These are phyloP conservation scores for Boletus sp. DNA, from an alignment of 768 basidiomycete species.

Conservation along the genomic window DNA sequence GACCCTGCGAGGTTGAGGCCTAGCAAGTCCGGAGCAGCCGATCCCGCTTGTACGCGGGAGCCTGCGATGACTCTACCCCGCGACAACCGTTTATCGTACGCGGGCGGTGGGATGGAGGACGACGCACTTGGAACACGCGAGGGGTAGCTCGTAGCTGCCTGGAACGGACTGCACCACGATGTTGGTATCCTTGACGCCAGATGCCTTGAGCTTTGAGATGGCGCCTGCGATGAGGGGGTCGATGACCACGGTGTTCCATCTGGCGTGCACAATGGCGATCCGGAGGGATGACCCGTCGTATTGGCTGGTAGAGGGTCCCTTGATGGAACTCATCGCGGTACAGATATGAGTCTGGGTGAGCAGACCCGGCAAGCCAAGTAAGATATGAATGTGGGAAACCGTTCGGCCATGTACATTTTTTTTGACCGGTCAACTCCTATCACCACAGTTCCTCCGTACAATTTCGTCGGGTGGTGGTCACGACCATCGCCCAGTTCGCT, in stretches of 20 bases:
- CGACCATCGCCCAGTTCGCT: too few relatives aligned
- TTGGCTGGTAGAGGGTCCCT: conserved; percentile 63
- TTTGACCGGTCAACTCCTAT: background rate
- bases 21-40: conserved; percentile 74
- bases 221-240: conserved; percentile 82
- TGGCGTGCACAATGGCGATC: conserved; percentile 89
- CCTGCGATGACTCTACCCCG: conserved; percentile 77
- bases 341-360: background rate
- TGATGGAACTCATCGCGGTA: conserved; percentile 51
- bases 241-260: conserved; percentile 93
- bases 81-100: conserved; percentile 7
- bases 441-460: too few relatives aligned
- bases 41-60: conserved; percentile 76
- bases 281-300: conserved; percentile 82
- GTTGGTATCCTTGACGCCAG: conserved; percentile 86
- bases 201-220: conserved; percentile 72
- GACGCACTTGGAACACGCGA: conserved; percentile 79
- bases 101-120: background rate
- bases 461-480: background rate
- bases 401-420: background rate
- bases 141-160: conserved; percentile 92
- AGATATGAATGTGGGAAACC: conserved; percentile 16
- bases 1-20: conserved; percentile 49
- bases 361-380: background rate
- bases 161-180: conserved; percentile 92